Percentiles rank a stretch among this genome's conserved stretches.
Conservation (phyloP, 192 early-diverging fungal species). For the Spizellomyces sp. region DNA sequence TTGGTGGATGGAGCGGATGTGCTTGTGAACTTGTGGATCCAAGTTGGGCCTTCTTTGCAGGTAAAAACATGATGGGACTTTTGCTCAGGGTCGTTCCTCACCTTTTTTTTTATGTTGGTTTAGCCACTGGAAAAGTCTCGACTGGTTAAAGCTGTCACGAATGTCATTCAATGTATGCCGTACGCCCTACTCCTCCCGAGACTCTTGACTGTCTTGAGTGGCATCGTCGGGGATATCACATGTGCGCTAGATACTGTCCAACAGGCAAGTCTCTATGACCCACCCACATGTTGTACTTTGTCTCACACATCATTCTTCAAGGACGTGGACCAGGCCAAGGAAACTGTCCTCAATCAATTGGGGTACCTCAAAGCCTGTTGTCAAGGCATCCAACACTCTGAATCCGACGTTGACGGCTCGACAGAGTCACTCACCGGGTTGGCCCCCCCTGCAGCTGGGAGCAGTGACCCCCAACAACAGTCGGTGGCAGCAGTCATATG, state of each 20-base stretch:
- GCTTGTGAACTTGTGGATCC: slow-evolving; percentile 14
- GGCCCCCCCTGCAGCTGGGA: slow-evolving; percentile 8
- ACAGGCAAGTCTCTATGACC: slow-evolving; percentile 1
- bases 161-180: slow-evolving; percentile 34
- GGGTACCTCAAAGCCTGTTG: slow-evolving; percentile 20
- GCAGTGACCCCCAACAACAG: slow-evolving; percentile 7
- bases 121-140: slow-evolving; percentile 10
- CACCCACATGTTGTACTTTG: background rate
- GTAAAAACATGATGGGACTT: background rate
- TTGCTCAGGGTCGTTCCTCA: too few relatives aligned
- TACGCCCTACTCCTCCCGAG: slow-evolving; percentile 25
- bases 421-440: background rate
- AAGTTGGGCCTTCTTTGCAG: slow-evolving; percentile 11
- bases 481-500: slow-evolving; percentile 34
- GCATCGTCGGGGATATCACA: slow-evolving; percentile 32
- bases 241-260: slow-evolving; percentile 19
- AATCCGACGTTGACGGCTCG: background rate
- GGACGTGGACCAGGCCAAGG: slow-evolving; percentile 3
- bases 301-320: background rate
- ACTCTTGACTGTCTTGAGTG: slow-evolving; percentile 29
- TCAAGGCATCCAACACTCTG: slow-evolving; percentile 15
- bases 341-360: slow-evolving; percentile 16
- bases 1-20: slow-evolving; percentile 28
- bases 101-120: background rate
- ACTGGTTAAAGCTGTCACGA: slow-evolving; percentile 28